Base-by-base conservation (phyloP, 106 monocot species). In the Phalaenopsis aphrodite region DNA sequence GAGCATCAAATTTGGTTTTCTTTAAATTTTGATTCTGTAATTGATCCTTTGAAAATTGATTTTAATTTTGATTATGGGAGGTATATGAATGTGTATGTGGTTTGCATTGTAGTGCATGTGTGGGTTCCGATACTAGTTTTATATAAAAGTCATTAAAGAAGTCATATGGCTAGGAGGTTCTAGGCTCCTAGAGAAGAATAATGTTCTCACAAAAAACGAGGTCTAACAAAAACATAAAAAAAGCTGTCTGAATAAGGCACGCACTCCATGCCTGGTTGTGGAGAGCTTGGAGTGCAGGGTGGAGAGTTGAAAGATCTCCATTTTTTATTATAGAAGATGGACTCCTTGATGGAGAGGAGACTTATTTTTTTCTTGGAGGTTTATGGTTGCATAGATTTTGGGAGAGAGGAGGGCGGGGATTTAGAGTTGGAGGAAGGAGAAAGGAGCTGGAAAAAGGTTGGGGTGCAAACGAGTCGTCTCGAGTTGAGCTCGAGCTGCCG, bases 201-300 rank as follows among this genome's bases (percentile, higher is more conserved):
- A 30, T 30, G 30, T 0, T 30, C 30, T 30, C 30, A 30, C 30
- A 30, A 30, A 30, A 30, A 30, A 30, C 0, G 30, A 30, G 30
- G 30, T 30, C 30, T n/a, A 30, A 30, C 30, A 30, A 30, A 30
- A 30, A 93, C 95, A 72, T 92, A 92, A 41, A 88, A 57, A 45
- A 47, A 87, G 81, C 56, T 77, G 80, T 88, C 89, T 5, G 8
- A 19, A 41, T 81, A 86, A 1, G 79, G 80, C 77, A 88, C 87
- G 80, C 95, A 95, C 42, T 93, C 93, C 8, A 95, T 78, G 18
- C 95, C 95, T 24, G 85, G 89, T 89, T 89, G 89, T 0, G 93
- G 89, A 9, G 88, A 86, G 45, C 89, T 87, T 0, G 91, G 87
- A 5, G 8, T 37, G 78, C 95, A 95, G 7, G 95, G 95, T 49